These are phyloP conservation scores for Achaetomium macrosporum DNA, from an alignment of 2,329 filamentous ascomycete genomes.

Conservation along the genomic window DNA sequence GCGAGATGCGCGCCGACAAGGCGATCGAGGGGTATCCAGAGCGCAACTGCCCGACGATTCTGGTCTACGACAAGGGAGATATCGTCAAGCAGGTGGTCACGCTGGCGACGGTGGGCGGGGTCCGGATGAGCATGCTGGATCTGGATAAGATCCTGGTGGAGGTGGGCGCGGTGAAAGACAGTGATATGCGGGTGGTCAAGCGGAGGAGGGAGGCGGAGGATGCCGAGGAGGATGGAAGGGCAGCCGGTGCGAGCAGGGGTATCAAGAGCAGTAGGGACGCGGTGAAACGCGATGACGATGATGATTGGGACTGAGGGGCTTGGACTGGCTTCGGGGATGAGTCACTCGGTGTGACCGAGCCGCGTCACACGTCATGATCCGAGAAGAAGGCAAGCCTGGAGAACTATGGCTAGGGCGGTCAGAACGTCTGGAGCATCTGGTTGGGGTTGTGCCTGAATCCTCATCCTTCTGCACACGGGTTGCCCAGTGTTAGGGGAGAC, in stretches of 20 bases:
- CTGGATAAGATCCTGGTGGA: constrained; percentile 78
- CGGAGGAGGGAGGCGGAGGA: constrained; percentile 55
- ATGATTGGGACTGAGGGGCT: constrained; percentile 28
- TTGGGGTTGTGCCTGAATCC: neutral
- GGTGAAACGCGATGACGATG: constrained; percentile 26
- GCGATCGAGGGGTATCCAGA: constrained; percentile 98
- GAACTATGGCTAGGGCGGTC: neutral
- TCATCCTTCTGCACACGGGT: neutral
- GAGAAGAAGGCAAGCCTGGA: neutral
- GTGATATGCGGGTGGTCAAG: constrained; percentile 70
- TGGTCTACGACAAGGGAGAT: constrained; percentile 88
- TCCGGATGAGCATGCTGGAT: constrained; percentile 63
- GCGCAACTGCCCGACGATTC: constrained; percentile 85
- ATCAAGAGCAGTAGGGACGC: constrained; percentile 29
- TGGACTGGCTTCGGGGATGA: constrained; percentile 3
- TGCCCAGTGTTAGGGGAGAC: too few species aligned
- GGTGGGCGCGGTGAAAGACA: constrained; percentile 70
- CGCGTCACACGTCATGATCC: neutral
- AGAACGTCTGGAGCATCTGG: neutral
- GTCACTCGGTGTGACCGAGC: constrained; percentile 12
- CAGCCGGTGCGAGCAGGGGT: constrained; percentile 39
- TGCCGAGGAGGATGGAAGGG: constrained; percentile 49
- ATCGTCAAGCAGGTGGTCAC: constrained; percentile 93
- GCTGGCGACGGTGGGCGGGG: constrained; percentile 69
- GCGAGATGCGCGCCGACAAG: constrained; percentile 84